Evolutionary conservation across 306 rosid genomes (phyloP).

Genomic region (Quercus mongolica): DNA sequence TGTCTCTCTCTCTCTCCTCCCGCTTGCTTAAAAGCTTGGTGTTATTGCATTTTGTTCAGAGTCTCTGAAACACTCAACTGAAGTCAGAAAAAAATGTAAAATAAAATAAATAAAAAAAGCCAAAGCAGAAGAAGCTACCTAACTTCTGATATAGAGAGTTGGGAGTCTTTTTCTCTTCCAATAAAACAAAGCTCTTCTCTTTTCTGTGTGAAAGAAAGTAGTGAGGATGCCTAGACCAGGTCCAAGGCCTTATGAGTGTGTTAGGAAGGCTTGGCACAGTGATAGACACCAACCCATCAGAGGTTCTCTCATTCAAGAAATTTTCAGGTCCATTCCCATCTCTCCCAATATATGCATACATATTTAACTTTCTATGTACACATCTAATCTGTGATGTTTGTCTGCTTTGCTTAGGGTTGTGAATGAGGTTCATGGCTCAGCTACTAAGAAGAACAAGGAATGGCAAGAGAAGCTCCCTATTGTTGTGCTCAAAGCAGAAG

Average conservation of each 20-base stretch:
- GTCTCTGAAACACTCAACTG: neutral
- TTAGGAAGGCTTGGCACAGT: conserved; percentile 82
- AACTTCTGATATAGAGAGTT: neutral
- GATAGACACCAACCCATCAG: conserved; percentile 78
- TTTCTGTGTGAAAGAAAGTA: neutral
- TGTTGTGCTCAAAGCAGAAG: conserved; percentile 76
- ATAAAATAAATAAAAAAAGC: neutral
- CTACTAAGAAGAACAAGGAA: conserved; percentile 71
- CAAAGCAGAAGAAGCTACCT: neutral
- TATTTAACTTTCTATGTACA: neutral
- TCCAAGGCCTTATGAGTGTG: conserved; percentile 72
- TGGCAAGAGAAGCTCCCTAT: conserved; percentile 83
- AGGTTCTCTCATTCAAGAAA: conserved; percentile 78
- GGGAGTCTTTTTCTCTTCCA: conserved; percentile 10
- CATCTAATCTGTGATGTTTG: conserved; percentile 1
- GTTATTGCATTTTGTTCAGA: conserved; percentile 35
- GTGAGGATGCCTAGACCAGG: conserved; percentile 70
- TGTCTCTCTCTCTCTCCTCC: neutral
- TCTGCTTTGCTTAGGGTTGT: conserved; percentile 47
- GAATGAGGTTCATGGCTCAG: conserved; percentile 51
- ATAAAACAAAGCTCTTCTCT: conserved; percentile 19
- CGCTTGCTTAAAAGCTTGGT: conserved; percentile 8
- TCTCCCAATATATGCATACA: neutral
- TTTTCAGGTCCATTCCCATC: conserved; percentile 53
- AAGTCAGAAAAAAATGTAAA: neutral